Conservation (phyloP, 345 rosid species). For the Angophora floribunda region DNA sequence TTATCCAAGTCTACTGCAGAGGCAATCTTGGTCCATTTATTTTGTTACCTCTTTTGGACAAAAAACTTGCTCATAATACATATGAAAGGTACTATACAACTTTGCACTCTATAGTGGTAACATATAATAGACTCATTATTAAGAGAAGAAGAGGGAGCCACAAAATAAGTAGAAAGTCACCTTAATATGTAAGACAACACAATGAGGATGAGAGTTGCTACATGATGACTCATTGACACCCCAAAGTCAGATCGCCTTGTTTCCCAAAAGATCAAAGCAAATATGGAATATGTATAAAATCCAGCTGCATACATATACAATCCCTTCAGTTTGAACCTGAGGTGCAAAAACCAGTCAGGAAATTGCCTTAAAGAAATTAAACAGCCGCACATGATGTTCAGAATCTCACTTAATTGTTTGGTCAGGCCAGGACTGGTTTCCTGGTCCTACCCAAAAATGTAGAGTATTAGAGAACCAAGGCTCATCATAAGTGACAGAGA, state of each 20-base stretch:
- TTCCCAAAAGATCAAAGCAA: conserved; percentile 94
- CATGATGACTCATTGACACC: conserved; percentile 94
- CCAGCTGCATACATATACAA: conserved; percentile 88
- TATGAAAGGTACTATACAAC: background rate
- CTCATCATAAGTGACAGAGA: conserved; percentile 64
- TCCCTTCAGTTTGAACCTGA: conserved; percentile 82
- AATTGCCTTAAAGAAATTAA: background rate
- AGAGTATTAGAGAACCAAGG: conserved; percentile 78
- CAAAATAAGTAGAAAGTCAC: conserved; percentile 11
- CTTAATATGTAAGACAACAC: conserved; percentile 75
- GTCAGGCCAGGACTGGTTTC: conserved; percentile 91
- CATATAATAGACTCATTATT: background rate
- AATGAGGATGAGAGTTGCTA: conserved; percentile 71
- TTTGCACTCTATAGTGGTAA: background rate
- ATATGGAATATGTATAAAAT: conserved; percentile 87
- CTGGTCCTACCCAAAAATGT: conserved; percentile 92
- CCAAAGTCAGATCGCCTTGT: conserved; percentile 98
- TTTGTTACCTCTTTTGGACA: background rate
- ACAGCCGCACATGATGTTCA: background rate
- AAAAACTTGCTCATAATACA: background rate
- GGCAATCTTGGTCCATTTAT: background rate
- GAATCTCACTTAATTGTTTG: conserved; percentile 63
- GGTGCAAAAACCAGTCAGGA: conserved; percentile 1
- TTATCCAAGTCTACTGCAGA: background rate
- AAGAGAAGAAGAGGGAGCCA: background rate